Evolutionary conservation across 148 eudicot species (phyloP).

Genomic region (Beta vulgaris): DNA sequence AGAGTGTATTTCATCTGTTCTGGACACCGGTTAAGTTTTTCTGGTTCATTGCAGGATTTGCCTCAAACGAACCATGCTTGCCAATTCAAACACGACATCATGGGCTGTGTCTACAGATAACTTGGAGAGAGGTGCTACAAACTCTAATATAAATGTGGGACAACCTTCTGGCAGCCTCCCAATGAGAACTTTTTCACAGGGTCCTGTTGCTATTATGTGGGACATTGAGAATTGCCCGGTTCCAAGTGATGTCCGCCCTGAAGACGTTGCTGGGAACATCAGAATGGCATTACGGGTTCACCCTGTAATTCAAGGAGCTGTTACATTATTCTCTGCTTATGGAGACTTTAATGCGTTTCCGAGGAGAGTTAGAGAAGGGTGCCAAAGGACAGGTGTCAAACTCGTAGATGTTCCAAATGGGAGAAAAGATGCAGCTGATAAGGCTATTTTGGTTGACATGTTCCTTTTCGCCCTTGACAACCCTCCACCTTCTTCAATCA

Average conservation of each 20-base stretch:
- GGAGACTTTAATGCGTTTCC: slow-evolving; percentile 96
- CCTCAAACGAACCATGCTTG: slow-evolving; percentile 31
- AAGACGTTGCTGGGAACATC: slow-evolving; percentile 88
- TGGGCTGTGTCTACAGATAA: slow-evolving; percentile 33
- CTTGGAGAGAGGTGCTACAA: slow-evolving; percentile 36
- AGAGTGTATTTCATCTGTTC: not conserved
- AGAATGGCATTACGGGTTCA: slow-evolving; percentile 88
- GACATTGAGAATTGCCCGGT: slow-evolving; percentile 98
- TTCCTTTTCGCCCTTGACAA: slow-evolving; percentile 97
- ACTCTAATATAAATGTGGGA: slow-evolving; percentile 23
- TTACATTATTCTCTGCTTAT: slow-evolving; percentile 80
- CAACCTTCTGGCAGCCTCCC: slow-evolving; percentile 36
- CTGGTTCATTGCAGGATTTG: slow-evolving; percentile 16
- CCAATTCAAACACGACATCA: slow-evolving; percentile 35
- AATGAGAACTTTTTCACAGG: slow-evolving; percentile 33
- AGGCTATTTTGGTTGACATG: slow-evolving; percentile 97
- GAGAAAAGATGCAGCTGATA: slow-evolving; percentile 96
- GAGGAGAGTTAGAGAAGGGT: slow-evolving; percentile 88
- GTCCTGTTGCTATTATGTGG: slow-evolving; percentile 92
- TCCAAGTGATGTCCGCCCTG: slow-evolving; percentile 90
- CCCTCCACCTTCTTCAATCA: slow-evolving; percentile 82
- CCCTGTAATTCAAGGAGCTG: slow-evolving; percentile 77
- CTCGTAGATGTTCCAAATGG: slow-evolving; percentile 95
- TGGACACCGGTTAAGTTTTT: not conserved
- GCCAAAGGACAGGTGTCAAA: slow-evolving; percentile 96